Evolutionary conservation across 768 basidiomycete genomes (phyloP), one percentile per base, ranked within the genome.

Genomic region (Mycena indigotica): DNA sequence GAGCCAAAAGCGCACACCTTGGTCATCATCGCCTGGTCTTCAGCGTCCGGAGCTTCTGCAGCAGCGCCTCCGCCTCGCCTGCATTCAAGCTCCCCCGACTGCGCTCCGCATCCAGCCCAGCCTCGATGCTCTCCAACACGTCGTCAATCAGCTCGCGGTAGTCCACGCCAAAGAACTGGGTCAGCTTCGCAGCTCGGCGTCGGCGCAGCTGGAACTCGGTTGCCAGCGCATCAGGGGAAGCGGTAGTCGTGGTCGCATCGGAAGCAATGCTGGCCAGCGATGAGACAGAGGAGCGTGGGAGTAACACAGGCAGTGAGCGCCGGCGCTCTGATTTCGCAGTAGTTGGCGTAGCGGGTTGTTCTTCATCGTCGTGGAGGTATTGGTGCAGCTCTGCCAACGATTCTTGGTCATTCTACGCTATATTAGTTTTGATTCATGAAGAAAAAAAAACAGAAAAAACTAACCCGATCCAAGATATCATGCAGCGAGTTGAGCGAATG

Each of bases 121-220:
- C 81, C 71, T 93, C 91, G 65, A 94, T 87, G 51, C 88, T 91
- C 62, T 91, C 89, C 61, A 94, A 71, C 28, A 94, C 82, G 67
- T 93, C 88, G 35, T 77, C 79, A 53, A 93, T 85, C 55, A 93
- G 73, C 53, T 89, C 88, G 25, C 84, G 81, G 70, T 94, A 93
- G 69, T 91, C 82, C 39, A 93, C 92, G 23, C 91, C 91, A 72
- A 94, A 94, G 79, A 93, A 93, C 72, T 87, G 81, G 25, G 88
- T 87, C 58, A 94, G 79, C 76, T 94, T 94, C 60, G 91, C 91
- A 4, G 91, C 91, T 56, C 86, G 78, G 39, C 84, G 77, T 52
- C 92, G 78, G 46, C 91, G 85, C 55, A 80, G 70, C 70, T 93
- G 88, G 77, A 93, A 93, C 57, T 79, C 74, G 15, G 74, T 74